A percentile compares a stretch with the other conserved stretches of the same genome.
Conservation (phyloP, 768 basidiomycete genomes). For the Ramaria sp. region DNA sequence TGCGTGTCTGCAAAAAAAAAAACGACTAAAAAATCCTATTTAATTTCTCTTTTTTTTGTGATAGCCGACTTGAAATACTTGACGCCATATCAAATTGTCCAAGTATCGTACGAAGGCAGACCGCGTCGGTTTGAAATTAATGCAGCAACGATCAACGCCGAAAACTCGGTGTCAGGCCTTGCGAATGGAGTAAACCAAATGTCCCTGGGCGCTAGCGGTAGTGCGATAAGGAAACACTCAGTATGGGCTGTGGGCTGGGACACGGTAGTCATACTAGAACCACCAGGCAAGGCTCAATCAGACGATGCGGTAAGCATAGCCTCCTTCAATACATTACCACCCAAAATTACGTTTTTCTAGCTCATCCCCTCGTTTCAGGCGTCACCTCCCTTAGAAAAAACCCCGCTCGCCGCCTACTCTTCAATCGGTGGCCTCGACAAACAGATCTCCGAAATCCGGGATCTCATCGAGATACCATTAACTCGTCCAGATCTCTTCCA, state of each 20-base stretch:
- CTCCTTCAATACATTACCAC: constrained; percentile 28
- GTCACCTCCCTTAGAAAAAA: constrained; percentile 12
- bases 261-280: constrained; percentile 29
- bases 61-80: constrained; percentile 67
- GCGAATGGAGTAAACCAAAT: constrained; percentile 32
- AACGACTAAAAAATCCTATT: constrained; percentile 6
- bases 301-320: constrained; percentile 2
- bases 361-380: no score
- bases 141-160: constrained; percentile 15
- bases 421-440: constrained; percentile 80
- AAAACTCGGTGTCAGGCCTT: constrained; percentile 22
- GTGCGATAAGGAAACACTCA: constrained; percentile 22
- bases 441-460: constrained; percentile 78
- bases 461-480: constrained; percentile 79
- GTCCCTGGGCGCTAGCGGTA: constrained; percentile 25
- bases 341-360: constrained; percentile 37
- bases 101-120: constrained; percentile 52
- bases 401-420: constrained; percentile 55
- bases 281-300: constrained; percentile 13
- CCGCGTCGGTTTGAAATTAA: constrained; percentile 45
- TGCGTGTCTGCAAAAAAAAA: constrained; percentile 26
- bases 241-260: constrained; percentile 62
- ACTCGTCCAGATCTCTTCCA: constrained; percentile 71
- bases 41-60: no score
- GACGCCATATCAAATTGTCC: constrained; percentile 45